A percentile compares a stretch with the other conserved stretches of the same genome.
Conservation (phyloP, 2,329 filamentous ascomycete genomes). For the Blastomyces gilchristii region DNA sequence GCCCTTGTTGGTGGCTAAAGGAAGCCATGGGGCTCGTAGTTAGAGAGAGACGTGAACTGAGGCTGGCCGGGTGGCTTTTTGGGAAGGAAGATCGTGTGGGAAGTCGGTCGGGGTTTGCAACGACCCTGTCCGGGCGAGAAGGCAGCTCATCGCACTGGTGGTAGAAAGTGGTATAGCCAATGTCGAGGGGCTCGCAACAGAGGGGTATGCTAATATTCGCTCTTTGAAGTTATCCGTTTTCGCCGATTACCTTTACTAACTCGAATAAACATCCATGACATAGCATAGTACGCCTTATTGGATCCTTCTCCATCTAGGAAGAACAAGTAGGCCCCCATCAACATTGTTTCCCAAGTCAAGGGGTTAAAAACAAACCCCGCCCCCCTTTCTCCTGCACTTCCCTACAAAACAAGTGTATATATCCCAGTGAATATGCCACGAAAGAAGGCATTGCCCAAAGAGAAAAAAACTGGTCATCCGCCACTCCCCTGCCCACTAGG, state of each 20-base stretch:
- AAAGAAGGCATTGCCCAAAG: neutral
- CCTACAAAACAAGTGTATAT: neutral
- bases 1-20: neutral
- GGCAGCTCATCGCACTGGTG: neutral
- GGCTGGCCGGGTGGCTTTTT: neutral
- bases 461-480: conserved; percentile 26
- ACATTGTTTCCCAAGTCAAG: no score
- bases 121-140: neutral
- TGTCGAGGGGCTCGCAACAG: neutral
- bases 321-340: neutral
- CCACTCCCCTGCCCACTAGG: conserved; percentile 36
- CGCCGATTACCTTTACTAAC: neutral
- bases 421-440: neutral
- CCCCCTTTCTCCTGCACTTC: neutral
- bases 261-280: neutral
- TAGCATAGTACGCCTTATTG: neutral
- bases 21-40: neutral
- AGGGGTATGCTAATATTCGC: neutral
- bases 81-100: neutral
- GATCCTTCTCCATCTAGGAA: neutral
- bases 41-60: neutral
- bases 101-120: neutral
- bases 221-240: neutral
- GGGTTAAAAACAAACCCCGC: neutral
- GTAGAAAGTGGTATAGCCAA: neutral